A percentile compares a stretch with the other conserved stretches of the same genome.
phyloP scores from a whole-genome alignment of 208 protist genomes.

The Trypanosoma congolense region DNA sequence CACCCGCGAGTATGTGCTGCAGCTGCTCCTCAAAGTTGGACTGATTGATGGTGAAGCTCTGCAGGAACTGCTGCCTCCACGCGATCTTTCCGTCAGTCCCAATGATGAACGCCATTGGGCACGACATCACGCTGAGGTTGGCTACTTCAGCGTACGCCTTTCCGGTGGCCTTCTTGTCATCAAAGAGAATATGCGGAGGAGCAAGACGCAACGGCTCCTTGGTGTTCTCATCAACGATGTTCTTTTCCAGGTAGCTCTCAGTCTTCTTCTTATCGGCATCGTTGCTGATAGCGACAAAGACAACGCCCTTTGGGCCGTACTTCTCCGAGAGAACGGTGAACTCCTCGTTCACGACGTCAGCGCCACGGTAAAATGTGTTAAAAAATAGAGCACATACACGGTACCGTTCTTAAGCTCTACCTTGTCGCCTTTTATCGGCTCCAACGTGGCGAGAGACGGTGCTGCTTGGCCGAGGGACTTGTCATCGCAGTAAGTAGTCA shows the following conservation, averaged over 20 bases:
- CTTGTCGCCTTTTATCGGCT: conserved; percentile 75
- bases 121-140: conserved; percentile 84
- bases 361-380: conserved; percentile 90
- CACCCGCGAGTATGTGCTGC: conserved; percentile 62
- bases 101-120: conserved; percentile 87
- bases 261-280: conserved; percentile 85
- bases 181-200: conserved; percentile 73
- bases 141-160: conserved; percentile 70
- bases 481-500: conserved; percentile 87
- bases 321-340: conserved; percentile 80
- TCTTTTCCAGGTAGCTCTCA: conserved; percentile 88
- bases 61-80: conserved; percentile 90
- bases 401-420: conserved; percentile 45
- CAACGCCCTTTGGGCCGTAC: conserved; percentile 50
- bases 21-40: conserved; percentile 90
- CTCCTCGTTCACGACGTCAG: conserved; percentile 86
- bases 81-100: conserved; percentile 67
- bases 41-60: conserved; percentile 80
- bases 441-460: conserved; percentile 48
- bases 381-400: conserved; percentile 90
- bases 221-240: conserved; percentile 88
- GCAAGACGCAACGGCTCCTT: conserved; percentile 78
- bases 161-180: conserved; percentile 78
- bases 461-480: conserved; percentile 59
- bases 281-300: conserved; percentile 85